These are phyloP conservation scores for Ichthyophthirius multifiliis DNA, from an alignment of 169 alveolate genomes.

Conservation along the genomic window DNA sequence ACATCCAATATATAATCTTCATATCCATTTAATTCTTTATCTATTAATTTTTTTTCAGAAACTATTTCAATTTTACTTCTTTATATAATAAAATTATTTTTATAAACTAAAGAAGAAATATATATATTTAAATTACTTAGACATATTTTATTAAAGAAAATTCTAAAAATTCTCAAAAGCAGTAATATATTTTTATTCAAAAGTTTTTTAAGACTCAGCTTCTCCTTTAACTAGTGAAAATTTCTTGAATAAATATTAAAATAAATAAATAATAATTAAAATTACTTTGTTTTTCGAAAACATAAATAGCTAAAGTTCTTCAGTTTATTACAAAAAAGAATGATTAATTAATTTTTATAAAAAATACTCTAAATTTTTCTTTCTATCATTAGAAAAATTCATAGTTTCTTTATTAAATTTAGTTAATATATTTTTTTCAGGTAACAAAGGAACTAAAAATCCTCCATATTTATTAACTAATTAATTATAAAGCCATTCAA, in stretches of 20 bases:
- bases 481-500: slow-evolving; percentile 34
- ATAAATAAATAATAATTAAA: background rate
- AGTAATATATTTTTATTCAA: slow-evolving; percentile 33
- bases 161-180: background rate
- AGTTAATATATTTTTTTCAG: slow-evolving; percentile 34
- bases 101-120: background rate
- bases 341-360: slow-evolving; percentile 22
- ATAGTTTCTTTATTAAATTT: slow-evolving; percentile 23
- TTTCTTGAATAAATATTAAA: background rate
- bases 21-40: background rate
- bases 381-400: slow-evolving; percentile 26
- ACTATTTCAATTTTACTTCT: background rate
- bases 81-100: background rate
- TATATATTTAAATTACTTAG: background rate
- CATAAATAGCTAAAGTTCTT: slow-evolving; percentile 25
- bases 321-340: slow-evolving; percentile 1
- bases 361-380: slow-evolving; percentile 23
- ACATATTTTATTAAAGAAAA: background rate
- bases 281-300: slow-evolving; percentile 26
- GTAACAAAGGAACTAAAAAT: slow-evolving; percentile 22
- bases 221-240: slow-evolving; percentile 38
- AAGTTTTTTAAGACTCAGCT: slow-evolving; percentile 27
- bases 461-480: slow-evolving; percentile 41
- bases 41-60: background rate
- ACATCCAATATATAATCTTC: background rate